phyloP scores from a whole-genome alignment of 2,329 filamentous ascomycete genomes.

The Tolypocladium amazonense region DNA sequence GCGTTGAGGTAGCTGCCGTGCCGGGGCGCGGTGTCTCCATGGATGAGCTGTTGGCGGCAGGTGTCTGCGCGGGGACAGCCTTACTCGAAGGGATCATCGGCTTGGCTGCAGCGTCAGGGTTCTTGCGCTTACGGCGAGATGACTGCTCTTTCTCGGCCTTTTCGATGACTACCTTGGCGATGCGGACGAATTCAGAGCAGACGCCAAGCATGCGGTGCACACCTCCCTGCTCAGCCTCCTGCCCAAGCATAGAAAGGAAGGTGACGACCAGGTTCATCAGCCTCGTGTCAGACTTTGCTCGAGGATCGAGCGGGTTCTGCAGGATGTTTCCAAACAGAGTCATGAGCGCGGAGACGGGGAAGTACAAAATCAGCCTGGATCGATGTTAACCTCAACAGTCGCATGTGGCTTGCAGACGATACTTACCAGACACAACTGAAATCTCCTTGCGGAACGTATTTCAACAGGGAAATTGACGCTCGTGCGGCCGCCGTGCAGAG shows the following conservation, averaged over 20 bases:
- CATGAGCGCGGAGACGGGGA: conserved; percentile 88
- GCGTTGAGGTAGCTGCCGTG: not conserved
- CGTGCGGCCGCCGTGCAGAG: conserved; percentile 87
- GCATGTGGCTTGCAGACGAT: not conserved
- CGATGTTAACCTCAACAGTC: not conserved
- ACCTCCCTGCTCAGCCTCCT: conserved; percentile 80
- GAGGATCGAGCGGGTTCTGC: conserved; percentile 84
- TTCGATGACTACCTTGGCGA: conserved; percentile 82
- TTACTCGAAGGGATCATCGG: conserved; percentile 4
- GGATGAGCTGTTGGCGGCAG: not conserved
- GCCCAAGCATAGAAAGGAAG: conserved; percentile 80
- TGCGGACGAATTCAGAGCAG: conserved; percentile 93
- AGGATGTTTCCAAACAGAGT: conserved; percentile 94
- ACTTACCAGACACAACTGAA: conserved; percentile 88
- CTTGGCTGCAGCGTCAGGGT: conserved; percentile 33
- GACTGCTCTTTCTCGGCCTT: conserved; percentile 80
- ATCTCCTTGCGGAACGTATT: conserved; percentile 93
- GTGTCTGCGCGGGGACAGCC: not conserved
- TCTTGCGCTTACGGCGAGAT: conserved; percentile 76
- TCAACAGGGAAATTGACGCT: conserved; percentile 85
- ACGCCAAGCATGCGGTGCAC: conserved; percentile 90
- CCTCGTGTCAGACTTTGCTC: conserved; percentile 78
- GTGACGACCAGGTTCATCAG: conserved; percentile 89
- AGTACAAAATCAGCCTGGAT: conserved; percentile 78
- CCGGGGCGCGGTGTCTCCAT: conserved; percentile 4